Evolutionary conservation across 306 rosid genomes (phyloP).

Genomic region (Hippophae tibetana): DNA sequence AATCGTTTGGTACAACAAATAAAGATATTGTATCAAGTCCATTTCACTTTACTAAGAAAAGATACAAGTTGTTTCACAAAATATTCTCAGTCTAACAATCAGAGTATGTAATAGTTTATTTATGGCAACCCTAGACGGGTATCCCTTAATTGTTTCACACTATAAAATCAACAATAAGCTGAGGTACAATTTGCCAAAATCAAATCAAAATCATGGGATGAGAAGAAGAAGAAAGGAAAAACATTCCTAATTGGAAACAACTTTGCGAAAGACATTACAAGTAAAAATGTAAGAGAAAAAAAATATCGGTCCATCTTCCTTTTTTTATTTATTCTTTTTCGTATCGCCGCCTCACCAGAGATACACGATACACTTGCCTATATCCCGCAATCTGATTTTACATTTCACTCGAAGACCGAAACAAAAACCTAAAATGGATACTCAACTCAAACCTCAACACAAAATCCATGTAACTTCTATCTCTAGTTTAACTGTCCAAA

Average conservation of each 20-base stretch:
- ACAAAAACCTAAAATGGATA: slow-evolving; percentile 42
- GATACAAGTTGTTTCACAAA: slow-evolving; percentile 24
- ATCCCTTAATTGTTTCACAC: slow-evolving; percentile 73
- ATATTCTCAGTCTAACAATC: slow-evolving; percentile 35
- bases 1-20: no score
- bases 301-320: slow-evolving; percentile 24
- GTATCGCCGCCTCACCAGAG: slow-evolving; percentile 71
- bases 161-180: slow-evolving; percentile 48
- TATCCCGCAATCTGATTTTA: slow-evolving; percentile 99
- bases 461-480: slow-evolving; percentile 58
- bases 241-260: slow-evolving; percentile 55
- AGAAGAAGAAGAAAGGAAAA: slow-evolving; percentile 30
- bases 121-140: slow-evolving; percentile 61
- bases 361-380: slow-evolving; percentile 86
- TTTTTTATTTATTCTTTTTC: slow-evolving; percentile 8
- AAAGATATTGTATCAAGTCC: not conserved
- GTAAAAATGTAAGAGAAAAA: slow-evolving; percentile 38
- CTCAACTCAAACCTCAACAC: slow-evolving; percentile 80
- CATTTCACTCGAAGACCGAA: slow-evolving; percentile 88
- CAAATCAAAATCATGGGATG: slow-evolving; percentile 47
- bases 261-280: slow-evolving; percentile 49
- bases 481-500: slow-evolving; percentile 75
- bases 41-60: slow-evolving; percentile 1
- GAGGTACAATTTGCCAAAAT: slow-evolving; percentile 52
- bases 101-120: slow-evolving; percentile 54